Percentiles rank a stretch among this genome's conserved stretches.
Evolutionary conservation across 345 rosid species (phyloP).

Genomic region (Citrus sp.): DNA sequence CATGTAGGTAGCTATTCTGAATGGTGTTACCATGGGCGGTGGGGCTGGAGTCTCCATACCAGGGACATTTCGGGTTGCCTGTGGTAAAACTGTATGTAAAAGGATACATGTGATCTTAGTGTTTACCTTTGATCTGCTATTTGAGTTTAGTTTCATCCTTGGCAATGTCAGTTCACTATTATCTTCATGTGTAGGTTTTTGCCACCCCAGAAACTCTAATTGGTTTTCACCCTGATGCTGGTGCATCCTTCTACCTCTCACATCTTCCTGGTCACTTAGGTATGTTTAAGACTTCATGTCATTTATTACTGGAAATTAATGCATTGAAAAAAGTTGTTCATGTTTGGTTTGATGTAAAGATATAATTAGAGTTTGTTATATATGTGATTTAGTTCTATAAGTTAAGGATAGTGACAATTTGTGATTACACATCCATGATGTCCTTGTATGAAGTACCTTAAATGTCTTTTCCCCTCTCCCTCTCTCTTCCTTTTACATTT

Average conservation of each 20-base stretch:
- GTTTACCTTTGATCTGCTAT: background rate
- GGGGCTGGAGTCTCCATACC: conserved; percentile 94
- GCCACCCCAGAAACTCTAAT: conserved; percentile 94
- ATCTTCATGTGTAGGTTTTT: conserved; percentile 56
- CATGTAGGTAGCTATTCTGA: conserved; percentile 70
- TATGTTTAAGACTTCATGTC: conserved; percentile 22
- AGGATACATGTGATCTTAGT: background rate
- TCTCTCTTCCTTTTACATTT: background rate
- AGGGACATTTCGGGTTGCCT: conserved; percentile 80
- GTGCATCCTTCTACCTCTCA: conserved; percentile 87
- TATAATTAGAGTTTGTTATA: background rate
- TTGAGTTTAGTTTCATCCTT: conserved; percentile 2
- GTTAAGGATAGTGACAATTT: background rate
- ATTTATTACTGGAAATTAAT: background rate
- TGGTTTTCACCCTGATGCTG: conserved; percentile 98
- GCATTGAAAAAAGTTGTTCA: background rate
- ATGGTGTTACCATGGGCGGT: conserved; percentile 96
- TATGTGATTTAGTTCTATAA: background rate
- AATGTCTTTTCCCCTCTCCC: background rate
- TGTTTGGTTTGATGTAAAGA: background rate
- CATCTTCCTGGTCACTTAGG: conserved; percentile 87
- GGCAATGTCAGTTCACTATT: conserved; percentile 11
- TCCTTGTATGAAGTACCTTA: background rate
- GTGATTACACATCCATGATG: background rate
- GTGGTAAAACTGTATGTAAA: conserved; percentile 69